These are phyloP conservation scores for Deinandra increscens DNA, from an alignment of 129 eudicot species.

Conservation along the genomic window DNA sequence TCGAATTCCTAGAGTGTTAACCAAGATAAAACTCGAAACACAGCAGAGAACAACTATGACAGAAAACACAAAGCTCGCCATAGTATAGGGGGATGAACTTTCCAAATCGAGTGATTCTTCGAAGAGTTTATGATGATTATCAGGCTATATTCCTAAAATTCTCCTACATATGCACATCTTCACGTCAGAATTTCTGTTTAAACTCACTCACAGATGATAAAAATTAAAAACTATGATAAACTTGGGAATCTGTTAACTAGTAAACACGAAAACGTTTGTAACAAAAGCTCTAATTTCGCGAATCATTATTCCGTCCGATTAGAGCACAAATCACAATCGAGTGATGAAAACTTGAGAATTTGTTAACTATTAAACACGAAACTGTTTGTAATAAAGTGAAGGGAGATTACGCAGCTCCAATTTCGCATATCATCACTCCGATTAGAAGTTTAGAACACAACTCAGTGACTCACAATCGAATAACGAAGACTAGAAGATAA, in stretches of 20 bases:
- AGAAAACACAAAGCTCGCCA: not conserved
- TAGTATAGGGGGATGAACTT: not conserved
- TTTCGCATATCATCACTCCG: not conserved
- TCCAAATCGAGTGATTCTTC: slow-evolving; percentile 1
- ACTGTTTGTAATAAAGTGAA: not conserved
- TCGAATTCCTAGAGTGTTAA: not conserved
- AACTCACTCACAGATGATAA: not conserved
- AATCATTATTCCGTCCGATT: too few relatives aligned
- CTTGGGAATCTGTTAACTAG: not conserved
- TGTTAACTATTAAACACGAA: too few relatives aligned
- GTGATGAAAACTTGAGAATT: too few relatives aligned
- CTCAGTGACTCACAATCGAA: not conserved
- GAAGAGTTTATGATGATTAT: not conserved
- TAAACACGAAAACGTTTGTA: not conserved
- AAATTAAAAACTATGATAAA: too few relatives aligned
- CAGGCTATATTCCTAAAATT: not conserved
- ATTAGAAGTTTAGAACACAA: not conserved
- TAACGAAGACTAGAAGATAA: not conserved
- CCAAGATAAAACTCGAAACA: not conserved
- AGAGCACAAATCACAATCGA: too few relatives aligned
- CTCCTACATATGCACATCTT: not conserved
- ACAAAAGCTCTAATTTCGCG: too few relatives aligned
- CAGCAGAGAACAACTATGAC: slow-evolving; percentile 1
- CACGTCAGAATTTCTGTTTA: not conserved
- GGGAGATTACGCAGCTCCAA: not conserved